Evolutionary conservation across 2,329 filamentous ascomycete genomes (phyloP).

Genomic region (Ilyonectria sp.): DNA sequence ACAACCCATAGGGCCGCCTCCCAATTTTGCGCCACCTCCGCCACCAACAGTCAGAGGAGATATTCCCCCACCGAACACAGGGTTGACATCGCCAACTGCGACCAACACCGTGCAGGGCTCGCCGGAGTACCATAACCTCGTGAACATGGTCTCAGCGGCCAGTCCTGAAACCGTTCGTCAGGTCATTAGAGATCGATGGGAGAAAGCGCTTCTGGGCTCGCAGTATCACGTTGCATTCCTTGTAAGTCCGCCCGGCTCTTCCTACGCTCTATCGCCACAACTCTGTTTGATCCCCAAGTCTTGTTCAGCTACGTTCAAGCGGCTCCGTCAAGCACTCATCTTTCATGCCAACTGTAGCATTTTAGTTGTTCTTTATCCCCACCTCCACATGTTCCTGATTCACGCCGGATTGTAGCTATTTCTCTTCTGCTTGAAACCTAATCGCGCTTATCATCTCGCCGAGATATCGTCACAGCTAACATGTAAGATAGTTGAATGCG

Average conservation of each 20-base stretch:
- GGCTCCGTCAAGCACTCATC: neutral
- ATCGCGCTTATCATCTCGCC: conserved; percentile 14
- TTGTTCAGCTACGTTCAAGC: neutral
- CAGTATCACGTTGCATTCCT: conserved; percentile 68
- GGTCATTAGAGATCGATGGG: conserved; percentile 65
- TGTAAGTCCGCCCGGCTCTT: conserved; percentile 55
- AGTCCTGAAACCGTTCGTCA: conserved; percentile 63
- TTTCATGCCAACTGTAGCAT: neutral
- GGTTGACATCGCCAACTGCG: conserved; percentile 1
- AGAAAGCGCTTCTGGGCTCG: conserved; percentile 65
- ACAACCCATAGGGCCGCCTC: neutral
- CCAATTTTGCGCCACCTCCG: neutral
- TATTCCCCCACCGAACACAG: neutral
- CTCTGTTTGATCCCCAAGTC: neutral
- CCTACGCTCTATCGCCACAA: neutral
- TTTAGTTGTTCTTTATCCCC: neutral
- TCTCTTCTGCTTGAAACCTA: neutral
- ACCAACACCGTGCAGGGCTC: conserved; percentile 48
- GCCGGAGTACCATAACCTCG: conserved; percentile 43
- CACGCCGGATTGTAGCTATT: neutral
- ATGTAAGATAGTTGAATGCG: conserved; percentile 61
- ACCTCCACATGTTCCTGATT: neutral
- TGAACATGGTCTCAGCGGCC: conserved; percentile 55
- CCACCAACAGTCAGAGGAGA: neutral
- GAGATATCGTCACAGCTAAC: conserved; percentile 42